Evolutionary conservation across 805 yeast species (phyloP).

Genomic region (Spathaspora arborariae): DNA sequence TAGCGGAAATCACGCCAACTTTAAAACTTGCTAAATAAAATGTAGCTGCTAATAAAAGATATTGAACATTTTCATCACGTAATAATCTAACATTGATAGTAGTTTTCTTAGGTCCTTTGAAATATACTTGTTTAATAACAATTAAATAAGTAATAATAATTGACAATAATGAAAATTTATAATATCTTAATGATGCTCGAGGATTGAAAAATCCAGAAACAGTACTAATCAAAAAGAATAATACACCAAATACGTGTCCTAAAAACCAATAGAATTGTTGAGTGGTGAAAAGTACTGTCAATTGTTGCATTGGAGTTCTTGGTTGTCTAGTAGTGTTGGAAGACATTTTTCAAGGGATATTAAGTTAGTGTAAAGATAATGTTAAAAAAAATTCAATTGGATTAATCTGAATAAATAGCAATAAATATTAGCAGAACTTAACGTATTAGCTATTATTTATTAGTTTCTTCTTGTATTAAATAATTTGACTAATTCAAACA

Average conservation of each 20-base stretch:
- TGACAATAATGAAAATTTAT: slow-evolving; percentile 40
- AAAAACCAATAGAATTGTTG: slow-evolving; percentile 71
- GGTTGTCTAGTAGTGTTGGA: not conserved
- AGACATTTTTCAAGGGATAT: too few species aligned
- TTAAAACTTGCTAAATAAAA: slow-evolving; percentile 26
- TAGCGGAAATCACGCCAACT: slow-evolving; percentile 36
- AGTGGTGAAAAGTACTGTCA: slow-evolving; percentile 23
- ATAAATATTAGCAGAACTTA: too few species aligned
- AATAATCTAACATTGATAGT: slow-evolving; percentile 8
- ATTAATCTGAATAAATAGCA: not conserved
- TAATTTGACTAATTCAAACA: not conserved
- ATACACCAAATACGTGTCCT: slow-evolving; percentile 52
- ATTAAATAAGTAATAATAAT: slow-evolving; percentile 59
- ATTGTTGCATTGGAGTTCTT: slow-evolving; percentile 8
- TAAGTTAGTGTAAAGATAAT: too few species aligned
- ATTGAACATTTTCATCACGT: slow-evolving; percentile 41
- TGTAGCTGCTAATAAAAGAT: slow-evolving; percentile 28
- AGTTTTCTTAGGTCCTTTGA: slow-evolving; percentile 15
- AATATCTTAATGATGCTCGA: slow-evolving; percentile 22
- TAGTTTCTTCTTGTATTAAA: not conserved
- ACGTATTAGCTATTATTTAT: too few species aligned
- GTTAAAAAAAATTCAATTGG: too few species aligned
- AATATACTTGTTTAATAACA: slow-evolving; percentile 58
- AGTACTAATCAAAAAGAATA: slow-evolving; percentile 36
- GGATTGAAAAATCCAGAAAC: slow-evolving; percentile 41